phyloP scores from a whole-genome alignment of 768 basidiomycete species.

The Naganishia kalamii region DNA sequence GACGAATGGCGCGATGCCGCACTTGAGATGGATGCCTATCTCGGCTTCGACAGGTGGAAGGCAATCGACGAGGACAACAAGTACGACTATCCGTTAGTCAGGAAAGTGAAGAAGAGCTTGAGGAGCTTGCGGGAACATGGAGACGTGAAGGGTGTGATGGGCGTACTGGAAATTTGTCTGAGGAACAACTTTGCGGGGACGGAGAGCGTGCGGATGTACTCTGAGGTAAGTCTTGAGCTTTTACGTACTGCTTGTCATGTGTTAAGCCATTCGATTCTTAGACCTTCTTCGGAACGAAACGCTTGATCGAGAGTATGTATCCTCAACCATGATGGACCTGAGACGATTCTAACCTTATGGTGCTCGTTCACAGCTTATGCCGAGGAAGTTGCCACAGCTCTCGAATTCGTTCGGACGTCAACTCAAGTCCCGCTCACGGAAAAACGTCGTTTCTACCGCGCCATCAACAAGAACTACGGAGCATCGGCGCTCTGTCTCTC shows the following conservation, averaged over 20 bases:
- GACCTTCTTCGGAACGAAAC: slow-evolving; percentile 89
- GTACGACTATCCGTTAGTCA: slow-evolving; percentile 83
- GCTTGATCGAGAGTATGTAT: slow-evolving; percentile 69
- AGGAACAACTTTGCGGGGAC: slow-evolving; percentile 88
- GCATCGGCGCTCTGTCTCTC: slow-evolving; percentile 86
- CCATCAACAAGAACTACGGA: slow-evolving; percentile 80
- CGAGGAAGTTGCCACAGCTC: slow-evolving; percentile 65
- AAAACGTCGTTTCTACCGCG: slow-evolving; percentile 86
- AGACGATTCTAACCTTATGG: too few relatives aligned
- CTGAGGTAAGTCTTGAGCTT: slow-evolving; percentile 57
- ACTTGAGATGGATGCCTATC: slow-evolving; percentile 65
- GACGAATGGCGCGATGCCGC: slow-evolving; percentile 88
- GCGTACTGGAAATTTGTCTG: slow-evolving; percentile 83
- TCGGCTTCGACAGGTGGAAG: slow-evolving; percentile 89
- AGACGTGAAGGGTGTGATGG: slow-evolving; percentile 78
- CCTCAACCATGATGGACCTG: neutral
- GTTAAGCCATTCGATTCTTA: slow-evolving; percentile 44
- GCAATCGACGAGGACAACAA: slow-evolving; percentile 71
- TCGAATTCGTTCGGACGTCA: slow-evolving; percentile 70
- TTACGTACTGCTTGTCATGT: slow-evolving; percentile 19
- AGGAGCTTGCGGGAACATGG: slow-evolving; percentile 63
- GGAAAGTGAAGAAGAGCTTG: slow-evolving; percentile 66
- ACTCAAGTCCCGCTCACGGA: slow-evolving; percentile 72
- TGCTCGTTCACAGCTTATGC: slow-evolving; percentile 65
- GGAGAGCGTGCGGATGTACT: slow-evolving; percentile 80